Evolutionary conservation across 345 rosid species (phyloP).

Genomic region (Lumnitzera racemosa): DNA sequence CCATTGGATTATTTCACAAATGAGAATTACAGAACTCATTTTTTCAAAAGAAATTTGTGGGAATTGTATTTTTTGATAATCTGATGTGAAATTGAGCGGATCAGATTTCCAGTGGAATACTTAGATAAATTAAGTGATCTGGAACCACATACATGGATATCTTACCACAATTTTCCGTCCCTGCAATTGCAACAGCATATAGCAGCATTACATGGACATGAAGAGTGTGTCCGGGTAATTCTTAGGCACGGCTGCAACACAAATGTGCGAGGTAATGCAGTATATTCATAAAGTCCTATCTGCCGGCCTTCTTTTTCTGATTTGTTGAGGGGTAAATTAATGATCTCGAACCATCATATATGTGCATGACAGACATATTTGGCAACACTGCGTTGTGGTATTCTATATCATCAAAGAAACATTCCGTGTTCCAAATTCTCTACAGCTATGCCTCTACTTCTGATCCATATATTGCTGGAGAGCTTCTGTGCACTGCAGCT

Average conservation of each 20-base stretch:
- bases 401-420: conserved; percentile 58
- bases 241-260: conserved; percentile 72
- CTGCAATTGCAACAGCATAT: conserved; percentile 46
- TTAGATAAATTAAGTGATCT: too few relatives aligned
- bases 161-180: background rate
- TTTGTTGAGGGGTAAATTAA: too few relatives aligned
- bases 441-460: conserved; percentile 54
- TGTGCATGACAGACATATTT: conserved; percentile 36
- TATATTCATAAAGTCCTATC: background rate
- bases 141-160: background rate
- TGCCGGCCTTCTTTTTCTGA: too few relatives aligned
- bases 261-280: conserved; percentile 44
- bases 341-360: too few relatives aligned
- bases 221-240: conserved; percentile 70
- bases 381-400: conserved; percentile 80
- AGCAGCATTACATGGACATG: conserved; percentile 83
- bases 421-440: conserved; percentile 50
- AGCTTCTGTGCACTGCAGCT: conserved; percentile 73
- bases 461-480: conserved; percentile 53
- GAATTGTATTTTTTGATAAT: too few relatives aligned
- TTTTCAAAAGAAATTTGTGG: too few relatives aligned
- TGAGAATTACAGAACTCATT: too few relatives aligned
- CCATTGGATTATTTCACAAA: too few relatives aligned
- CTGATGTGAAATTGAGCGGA: too few relatives aligned
- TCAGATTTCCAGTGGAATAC: too few relatives aligned